phyloP scores from a whole-genome alignment of 192 early-diverging fungal species.

The Backusella tuberculispora region DNA sequence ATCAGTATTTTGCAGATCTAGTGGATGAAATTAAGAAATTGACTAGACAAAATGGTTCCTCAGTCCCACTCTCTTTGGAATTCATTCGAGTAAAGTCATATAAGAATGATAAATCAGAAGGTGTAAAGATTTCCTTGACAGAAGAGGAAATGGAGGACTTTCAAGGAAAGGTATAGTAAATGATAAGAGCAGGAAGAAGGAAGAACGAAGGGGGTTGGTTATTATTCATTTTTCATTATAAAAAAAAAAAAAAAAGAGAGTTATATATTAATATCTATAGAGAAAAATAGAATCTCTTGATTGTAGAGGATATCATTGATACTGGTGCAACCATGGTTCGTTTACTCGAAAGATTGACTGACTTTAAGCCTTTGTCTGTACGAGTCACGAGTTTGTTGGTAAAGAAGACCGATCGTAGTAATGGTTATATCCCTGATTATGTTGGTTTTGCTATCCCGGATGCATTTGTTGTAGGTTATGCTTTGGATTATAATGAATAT shows the following conservation, averaged over 20 bases:
- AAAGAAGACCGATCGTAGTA: conserved; percentile 82
- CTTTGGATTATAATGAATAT: conserved; percentile 87
- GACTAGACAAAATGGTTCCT: conserved; percentile 63
- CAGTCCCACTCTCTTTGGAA: conserved; percentile 79
- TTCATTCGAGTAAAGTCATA: conserved; percentile 93
- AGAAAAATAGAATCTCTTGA: conserved; percentile 71
- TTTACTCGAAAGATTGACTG: conserved; percentile 66
- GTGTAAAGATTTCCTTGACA: conserved; percentile 81
- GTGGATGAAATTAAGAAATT: conserved; percentile 72
- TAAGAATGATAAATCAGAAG: conserved; percentile 78
- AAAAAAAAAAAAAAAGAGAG: too few relatives aligned
- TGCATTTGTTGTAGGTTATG: conserved; percentile 91
- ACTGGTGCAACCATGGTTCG: conserved; percentile 88
- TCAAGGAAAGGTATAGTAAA: conserved; percentile 59
- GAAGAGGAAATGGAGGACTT: conserved; percentile 85
- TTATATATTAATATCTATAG: neutral
- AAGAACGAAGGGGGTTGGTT: too few relatives aligned
- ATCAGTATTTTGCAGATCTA: conserved; percentile 80
- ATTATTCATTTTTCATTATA: too few relatives aligned
- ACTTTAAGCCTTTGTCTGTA: conserved; percentile 81
- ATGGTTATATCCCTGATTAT: conserved; percentile 89
- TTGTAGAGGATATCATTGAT: conserved; percentile 95
- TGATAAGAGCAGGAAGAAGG: neutral
- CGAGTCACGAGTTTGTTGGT: conserved; percentile 82
- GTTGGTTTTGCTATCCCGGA: conserved; percentile 90